Conservation (phyloP, 192 early-diverging fungal genomes). For the Entomortierella parvispora region DNA sequence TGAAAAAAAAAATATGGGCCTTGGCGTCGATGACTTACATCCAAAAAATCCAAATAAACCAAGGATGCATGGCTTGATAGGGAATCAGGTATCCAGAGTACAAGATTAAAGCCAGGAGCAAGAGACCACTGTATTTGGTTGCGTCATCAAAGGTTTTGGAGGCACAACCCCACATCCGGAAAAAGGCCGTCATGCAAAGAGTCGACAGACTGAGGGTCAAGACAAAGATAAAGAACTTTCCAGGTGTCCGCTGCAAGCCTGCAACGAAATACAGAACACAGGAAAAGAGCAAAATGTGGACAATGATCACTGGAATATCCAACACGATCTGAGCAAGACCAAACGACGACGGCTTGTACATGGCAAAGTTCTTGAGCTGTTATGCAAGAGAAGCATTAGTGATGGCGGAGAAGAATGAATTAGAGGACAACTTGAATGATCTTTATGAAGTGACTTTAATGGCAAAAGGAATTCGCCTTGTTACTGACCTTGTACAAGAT, state of each 20-base stretch:
- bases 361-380: constrained; percentile 70
- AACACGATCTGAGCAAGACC: constrained; percentile 63
- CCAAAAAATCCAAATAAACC: constrained; percentile 69
- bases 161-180: constrained; percentile 60
- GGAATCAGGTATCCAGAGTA: constrained; percentile 70
- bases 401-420: no score
- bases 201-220: constrained; percentile 60
- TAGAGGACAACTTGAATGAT: no score
- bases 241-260: constrained; percentile 56
- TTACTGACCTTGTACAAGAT: constrained; percentile 69
- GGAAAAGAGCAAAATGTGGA: constrained; percentile 60
- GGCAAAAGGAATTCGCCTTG: constrained; percentile 59
- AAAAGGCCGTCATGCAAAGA: constrained; percentile 62
- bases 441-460: no score
- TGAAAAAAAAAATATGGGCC: background rate
- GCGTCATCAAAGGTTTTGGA: constrained; percentile 60
- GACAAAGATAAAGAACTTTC: constrained; percentile 67
- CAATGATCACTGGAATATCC: constrained; percentile 56
- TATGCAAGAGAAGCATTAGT: no score
- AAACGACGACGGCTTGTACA: constrained; percentile 67
- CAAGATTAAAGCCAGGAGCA: constrained; percentile 59
- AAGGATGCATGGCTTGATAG: constrained; percentile 62
- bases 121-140: constrained; percentile 56
- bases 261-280: constrained; percentile 68
- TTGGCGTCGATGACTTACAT: constrained; percentile 26